Conservation (phyloP, 805 yeast species). For the Pichia scutulata region DNA sequence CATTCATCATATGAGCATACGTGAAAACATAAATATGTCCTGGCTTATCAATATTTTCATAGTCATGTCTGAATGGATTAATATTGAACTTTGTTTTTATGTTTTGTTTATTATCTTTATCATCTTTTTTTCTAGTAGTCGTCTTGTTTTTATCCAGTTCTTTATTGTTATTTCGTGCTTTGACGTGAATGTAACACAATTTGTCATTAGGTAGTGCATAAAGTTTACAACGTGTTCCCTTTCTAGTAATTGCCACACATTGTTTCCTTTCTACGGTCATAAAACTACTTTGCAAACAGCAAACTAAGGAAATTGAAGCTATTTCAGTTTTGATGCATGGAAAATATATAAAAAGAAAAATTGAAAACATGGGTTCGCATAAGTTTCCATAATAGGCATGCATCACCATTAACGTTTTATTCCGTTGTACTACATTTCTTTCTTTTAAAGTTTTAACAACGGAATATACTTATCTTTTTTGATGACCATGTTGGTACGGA, state of each 20-base stretch:
- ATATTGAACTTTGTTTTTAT: neutral
- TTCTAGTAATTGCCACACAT: constrained; percentile 4
- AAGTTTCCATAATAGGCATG: neutral
- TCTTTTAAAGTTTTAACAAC: neutral
- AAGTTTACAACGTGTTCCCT: constrained; percentile 3
- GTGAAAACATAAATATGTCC: constrained; percentile 50
- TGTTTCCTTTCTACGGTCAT: neutral
- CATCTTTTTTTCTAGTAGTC: neutral
- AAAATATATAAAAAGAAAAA: neutral
- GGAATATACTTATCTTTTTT: neutral
- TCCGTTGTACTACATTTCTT: neutral
- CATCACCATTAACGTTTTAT: neutral
- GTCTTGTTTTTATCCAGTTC: neutral
- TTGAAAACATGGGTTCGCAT: neutral
- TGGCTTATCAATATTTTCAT: neutral
- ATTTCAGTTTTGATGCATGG: neutral
- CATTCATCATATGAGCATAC: constrained; percentile 30
- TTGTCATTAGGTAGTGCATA: constrained; percentile 4
- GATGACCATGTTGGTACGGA: neutral
- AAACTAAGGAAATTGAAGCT: neutral
- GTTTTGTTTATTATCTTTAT: neutral
- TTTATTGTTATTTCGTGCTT: constrained; percentile 8
- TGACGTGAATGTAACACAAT: constrained; percentile 7
- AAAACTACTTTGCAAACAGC: neutral
- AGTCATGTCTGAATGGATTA: neutral